Evolutionary conservation across 306 rosid species (phyloP).

Genomic region (Quercus gilva): DNA sequence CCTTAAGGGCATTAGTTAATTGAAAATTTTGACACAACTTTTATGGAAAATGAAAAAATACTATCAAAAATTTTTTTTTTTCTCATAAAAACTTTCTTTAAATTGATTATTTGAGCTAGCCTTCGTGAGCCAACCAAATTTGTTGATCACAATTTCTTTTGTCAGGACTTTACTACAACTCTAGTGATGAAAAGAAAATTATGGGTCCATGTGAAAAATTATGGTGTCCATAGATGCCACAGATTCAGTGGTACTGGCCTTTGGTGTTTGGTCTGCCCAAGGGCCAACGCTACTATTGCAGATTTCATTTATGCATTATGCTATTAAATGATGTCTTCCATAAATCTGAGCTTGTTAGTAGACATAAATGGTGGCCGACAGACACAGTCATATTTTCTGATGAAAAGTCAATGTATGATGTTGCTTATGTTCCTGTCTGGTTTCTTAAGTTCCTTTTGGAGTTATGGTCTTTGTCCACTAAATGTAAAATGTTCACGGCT

Average conservation of each 20-base stretch:
- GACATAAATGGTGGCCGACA: not conserved
- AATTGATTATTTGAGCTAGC: not conserved
- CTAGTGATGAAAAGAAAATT: too few species aligned
- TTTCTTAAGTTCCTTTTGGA: not conserved
- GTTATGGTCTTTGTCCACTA: too few species aligned
- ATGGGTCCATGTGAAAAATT: too few species aligned
- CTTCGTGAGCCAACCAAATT: not conserved
- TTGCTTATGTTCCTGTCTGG: not conserved
- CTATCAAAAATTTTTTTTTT: rapidly evolving
- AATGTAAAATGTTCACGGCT: too few species aligned
- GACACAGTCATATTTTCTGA: too few species aligned
- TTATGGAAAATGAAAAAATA: too few species aligned
- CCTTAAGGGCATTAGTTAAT: too few species aligned
- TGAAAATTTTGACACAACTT: rapidly evolving
- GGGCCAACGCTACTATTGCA: not conserved
- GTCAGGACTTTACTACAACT: too few species aligned
- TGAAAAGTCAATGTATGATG: not conserved
- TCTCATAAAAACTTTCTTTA: too few species aligned
- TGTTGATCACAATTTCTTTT: not conserved
- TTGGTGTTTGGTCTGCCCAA: not conserved
- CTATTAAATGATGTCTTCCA: not conserved
- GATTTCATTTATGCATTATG: not conserved
- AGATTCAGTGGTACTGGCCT: not conserved
- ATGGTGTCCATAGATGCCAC: not conserved
- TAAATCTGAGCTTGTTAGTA: not conserved